Base-by-base conservation (phyloP, 1,139 yeast genomes). In the Suhomyces chickasaworum region DNA sequence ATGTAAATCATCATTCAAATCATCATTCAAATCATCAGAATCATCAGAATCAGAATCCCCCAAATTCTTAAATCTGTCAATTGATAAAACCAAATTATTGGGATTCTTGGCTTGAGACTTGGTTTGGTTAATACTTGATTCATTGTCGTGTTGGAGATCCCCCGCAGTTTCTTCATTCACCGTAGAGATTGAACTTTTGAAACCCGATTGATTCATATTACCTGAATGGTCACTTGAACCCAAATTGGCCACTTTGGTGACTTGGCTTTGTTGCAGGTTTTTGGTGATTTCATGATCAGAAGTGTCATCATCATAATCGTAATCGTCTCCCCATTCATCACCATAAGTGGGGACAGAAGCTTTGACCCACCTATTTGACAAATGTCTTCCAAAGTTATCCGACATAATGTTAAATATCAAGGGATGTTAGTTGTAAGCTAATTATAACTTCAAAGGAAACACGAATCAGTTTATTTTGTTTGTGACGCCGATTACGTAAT, bases 331-430 rank as follows among this genome's bases (percentile, higher is more conserved):
- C 85, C 86, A 81, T 30, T 77, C 85, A 31, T 80, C 81, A 7
- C 86, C 86, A 55, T 81, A 82, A 15, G 76, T 67, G 3, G 84
- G 84, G 21, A 75, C 77, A 1, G 80, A 67, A 2, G 83, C 83
- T 51, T 78, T 78, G 2, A 71, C 81, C 86, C 86, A 81, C 43
- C 87, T 67, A n/a, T 81, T 73, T n/a, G 85, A 80, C 53, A 77
- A 76, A 57, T 78, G 80, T 59, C 86, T 75, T 27, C 68, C 81
- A 45, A 81, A 75, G 44, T 75, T 65, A 46, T 75, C 80, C 7
- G 69, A 52, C 77, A 71, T 73, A 18, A 10, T 13, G 34, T 5
- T 15, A 12, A 25, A 12, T 13, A 21, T 7, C 23, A 12, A 18
- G 3, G 20, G 27, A 15, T n/a, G 9, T 9, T 32, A 25, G 25